These are phyloP conservation scores for Peronospora belbahrii DNA, from an alignment of 352 stramenopile genomes.

Conservation along the genomic window DNA sequence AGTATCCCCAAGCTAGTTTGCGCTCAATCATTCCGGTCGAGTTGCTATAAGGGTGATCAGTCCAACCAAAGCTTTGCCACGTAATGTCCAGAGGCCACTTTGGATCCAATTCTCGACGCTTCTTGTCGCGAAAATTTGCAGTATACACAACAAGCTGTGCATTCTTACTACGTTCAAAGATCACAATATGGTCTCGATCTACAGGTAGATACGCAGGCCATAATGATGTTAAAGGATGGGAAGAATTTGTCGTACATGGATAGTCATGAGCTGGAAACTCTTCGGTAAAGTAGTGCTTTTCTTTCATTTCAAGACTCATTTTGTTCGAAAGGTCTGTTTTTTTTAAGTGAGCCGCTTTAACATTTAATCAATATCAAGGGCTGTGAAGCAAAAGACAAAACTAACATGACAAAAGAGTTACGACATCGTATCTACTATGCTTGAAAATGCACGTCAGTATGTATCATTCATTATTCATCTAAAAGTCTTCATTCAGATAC, in stretches of 20 bases:
- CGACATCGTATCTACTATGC: neutral
- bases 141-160: conserved; percentile 72
- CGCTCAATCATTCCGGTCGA: conserved; percentile 58
- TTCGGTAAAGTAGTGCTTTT: conserved; percentile 52
- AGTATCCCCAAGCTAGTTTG: conserved; percentile 61
- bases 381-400: no score
- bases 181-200: conserved; percentile 50
- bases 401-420: no score
- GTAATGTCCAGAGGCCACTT: conserved; percentile 74
- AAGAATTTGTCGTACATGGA: conserved; percentile 43
- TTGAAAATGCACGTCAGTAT: neutral
- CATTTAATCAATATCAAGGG: no score
- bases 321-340: neutral
- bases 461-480: conserved; percentile 8
- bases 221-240: conserved; percentile 50
- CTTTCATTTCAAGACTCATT: conserved; percentile 6
- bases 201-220: conserved; percentile 62
- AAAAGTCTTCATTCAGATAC: conserved; percentile 87
- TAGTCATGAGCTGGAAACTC: conserved; percentile 73
- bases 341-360: no score
- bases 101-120: conserved; percentile 38
- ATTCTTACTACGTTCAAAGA: conserved; percentile 80
- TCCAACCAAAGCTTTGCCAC: conserved; percentile 80
- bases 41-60: conserved; percentile 52
- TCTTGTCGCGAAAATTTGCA: conserved; percentile 53